Conservation (phyloP, 306 rosid genomes). For the Alnus rubra region DNA sequence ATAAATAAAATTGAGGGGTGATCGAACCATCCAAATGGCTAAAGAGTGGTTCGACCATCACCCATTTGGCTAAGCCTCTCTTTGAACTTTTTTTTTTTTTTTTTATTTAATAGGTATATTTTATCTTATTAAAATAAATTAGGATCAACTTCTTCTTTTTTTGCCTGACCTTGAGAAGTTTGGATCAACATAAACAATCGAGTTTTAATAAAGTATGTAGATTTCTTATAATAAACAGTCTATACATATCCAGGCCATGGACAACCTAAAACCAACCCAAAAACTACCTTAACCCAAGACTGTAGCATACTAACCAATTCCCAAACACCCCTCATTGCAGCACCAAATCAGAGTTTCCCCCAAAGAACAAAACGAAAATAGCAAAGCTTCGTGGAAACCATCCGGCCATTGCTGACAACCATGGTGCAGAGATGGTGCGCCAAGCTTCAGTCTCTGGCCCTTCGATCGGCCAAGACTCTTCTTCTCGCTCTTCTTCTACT, state of each 20-base stretch:
- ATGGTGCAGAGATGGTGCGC: constrained; percentile 59
- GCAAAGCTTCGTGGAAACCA: neutral
- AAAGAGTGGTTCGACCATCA: too few species aligned
- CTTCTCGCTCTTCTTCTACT: constrained; percentile 32
- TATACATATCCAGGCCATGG: neutral
- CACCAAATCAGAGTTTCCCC: neutral
- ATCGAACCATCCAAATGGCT: too few species aligned
- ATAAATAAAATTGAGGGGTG: too few species aligned
- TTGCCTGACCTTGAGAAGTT: too few species aligned
- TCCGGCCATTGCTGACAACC: constrained; percentile 26
- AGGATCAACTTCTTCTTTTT: too few species aligned
- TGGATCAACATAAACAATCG: too few species aligned
- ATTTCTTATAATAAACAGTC: too few species aligned
- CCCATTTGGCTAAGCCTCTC: too few species aligned
- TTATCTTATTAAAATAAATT: too few species aligned
- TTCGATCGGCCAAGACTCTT: constrained; percentile 39
- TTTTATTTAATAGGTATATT: too few species aligned
- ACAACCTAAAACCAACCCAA: neutral
- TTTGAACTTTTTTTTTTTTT: too few species aligned
- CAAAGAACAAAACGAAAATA: neutral
- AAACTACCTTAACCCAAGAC: neutral
- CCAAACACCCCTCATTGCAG: neutral
- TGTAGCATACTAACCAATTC: neutral
- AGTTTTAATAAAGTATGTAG: too few species aligned
- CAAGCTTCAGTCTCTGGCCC: constrained; percentile 56